Percentiles rank a stretch among this genome's conserved stretches.
Conservation (phyloP, 2,329 filamentous ascomycete species). For the Clarireedia homoeocarpa region DNA sequence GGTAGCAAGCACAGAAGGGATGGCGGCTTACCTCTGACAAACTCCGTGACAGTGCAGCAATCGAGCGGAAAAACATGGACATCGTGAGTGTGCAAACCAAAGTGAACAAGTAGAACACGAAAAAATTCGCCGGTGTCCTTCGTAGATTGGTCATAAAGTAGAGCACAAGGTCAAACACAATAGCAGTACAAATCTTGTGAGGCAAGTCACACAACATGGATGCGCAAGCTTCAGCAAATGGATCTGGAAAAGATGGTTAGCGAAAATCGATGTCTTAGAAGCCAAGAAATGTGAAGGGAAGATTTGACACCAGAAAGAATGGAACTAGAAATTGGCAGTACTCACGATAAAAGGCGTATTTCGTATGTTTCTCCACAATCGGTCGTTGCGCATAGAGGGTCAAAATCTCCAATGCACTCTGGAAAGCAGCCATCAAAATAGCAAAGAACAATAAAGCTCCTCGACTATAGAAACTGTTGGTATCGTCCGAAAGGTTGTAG, state of each 20-base stretch:
- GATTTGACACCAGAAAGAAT: too few relatives aligned
- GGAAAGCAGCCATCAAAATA: constrained; percentile 58
- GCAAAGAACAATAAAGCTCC: constrained; percentile 62
- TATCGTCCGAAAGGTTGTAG: constrained; percentile 48
- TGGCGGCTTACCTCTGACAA: constrained; percentile 45
- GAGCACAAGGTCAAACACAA: constrained; percentile 70
- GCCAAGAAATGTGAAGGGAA: too few relatives aligned
- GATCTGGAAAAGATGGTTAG: constrained; percentile 36
- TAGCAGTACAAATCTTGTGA: constrained; percentile 66
- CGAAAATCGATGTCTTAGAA: too few relatives aligned
- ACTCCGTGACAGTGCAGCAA: constrained; percentile 68
- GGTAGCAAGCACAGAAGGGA: not conserved
- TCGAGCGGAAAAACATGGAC: constrained; percentile 80
- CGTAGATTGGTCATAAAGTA: constrained; percentile 86
- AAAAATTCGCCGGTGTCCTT: constrained; percentile 67
- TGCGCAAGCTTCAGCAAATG: constrained; percentile 66
- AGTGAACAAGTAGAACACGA: constrained; percentile 74
- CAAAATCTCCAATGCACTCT: constrained; percentile 60
- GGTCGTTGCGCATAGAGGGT: constrained; percentile 82
- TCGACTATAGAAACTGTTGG: constrained; percentile 50
- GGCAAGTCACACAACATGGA: constrained; percentile 64
- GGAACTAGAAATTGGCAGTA: too few relatives aligned
- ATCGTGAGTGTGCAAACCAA: constrained; percentile 68
- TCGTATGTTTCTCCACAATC: constrained; percentile 83
- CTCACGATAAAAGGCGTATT: constrained; percentile 71